These are phyloP conservation scores for Steccherinum ochraceum DNA, from an alignment of 768 basidiomycete genomes.

Conservation along the genomic window DNA sequence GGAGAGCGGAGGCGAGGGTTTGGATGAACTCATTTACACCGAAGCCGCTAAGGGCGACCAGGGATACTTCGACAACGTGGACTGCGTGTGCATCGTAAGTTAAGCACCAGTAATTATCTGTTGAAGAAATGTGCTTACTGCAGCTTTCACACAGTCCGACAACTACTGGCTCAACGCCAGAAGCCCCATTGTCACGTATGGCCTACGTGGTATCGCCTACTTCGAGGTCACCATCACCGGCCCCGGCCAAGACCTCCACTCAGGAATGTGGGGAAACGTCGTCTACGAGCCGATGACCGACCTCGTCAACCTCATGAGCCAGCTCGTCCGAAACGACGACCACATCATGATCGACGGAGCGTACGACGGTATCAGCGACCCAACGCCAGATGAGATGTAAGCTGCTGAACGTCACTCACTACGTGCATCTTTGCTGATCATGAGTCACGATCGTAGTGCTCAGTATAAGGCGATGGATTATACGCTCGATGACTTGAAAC, in stretches of 20 bases:
- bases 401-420: too few species aligned
- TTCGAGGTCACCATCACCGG: constrained; percentile 79
- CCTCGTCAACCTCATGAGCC: constrained; percentile 75
- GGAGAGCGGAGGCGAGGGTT: constrained; percentile 85
- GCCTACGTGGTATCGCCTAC: constrained; percentile 84
- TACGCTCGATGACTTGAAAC: constrained; percentile 62
- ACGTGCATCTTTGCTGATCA: not conserved
- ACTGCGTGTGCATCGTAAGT: constrained; percentile 88
- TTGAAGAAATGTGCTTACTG: not conserved
- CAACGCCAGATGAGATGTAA: not conserved
- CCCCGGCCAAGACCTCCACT: constrained; percentile 84
- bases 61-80: constrained; percentile 81
- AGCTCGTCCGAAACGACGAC: constrained; percentile 74
- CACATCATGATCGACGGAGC: constrained; percentile 31
- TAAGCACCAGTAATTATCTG: not conserved
- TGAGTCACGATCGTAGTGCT: constrained; percentile 37
- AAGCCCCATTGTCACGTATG: constrained; percentile 79
- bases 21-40: constrained; percentile 77
- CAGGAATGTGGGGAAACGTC: constrained; percentile 76
- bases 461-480: constrained; percentile 77
- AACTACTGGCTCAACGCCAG: constrained; percentile 92
- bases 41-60: constrained; percentile 62
- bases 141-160: constrained; percentile 52
- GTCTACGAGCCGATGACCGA: constrained; percentile 95
- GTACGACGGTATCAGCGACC: not conserved